Conservation (phyloP, 208 protist genomes). For the Polymyxa betae region DNA sequence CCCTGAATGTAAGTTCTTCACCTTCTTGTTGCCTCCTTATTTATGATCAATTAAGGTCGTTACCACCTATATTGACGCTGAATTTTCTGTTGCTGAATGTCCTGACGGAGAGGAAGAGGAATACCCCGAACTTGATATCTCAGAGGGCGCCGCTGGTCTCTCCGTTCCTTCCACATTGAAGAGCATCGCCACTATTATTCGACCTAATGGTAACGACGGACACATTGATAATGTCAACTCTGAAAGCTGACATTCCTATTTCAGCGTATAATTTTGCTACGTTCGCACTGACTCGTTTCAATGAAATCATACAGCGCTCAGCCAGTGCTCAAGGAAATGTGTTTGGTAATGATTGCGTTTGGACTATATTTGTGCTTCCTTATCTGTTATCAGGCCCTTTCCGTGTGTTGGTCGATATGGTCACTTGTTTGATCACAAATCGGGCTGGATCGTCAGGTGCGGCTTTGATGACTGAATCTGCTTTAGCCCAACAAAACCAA, state of each 20-base stretch:
- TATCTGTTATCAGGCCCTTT: neutral
- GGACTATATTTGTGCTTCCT: neutral
- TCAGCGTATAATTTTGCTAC: neutral
- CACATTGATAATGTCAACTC: neutral
- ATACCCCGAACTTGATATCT: neutral
- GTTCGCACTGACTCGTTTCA: neutral
- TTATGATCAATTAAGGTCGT: constrained; percentile 28
- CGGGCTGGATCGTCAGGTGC: neutral
- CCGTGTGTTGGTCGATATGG: constrained; percentile 39
- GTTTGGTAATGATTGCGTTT: constrained; percentile 3
- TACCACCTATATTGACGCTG: neutral
- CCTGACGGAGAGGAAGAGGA: neutral
- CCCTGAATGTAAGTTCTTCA: neutral
- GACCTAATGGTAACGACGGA: neutral
- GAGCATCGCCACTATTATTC: constrained; percentile 5
- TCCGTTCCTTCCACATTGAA: neutral
- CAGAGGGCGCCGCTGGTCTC: constrained; percentile 16
- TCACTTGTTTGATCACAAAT: constrained; percentile 4
- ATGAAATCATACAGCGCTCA: neutral
- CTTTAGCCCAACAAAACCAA: neutral
- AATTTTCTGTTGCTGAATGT: neutral
- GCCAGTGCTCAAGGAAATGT: neutral
- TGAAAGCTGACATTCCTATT: neutral
- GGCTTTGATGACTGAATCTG: neutral
- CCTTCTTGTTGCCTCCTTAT: no score